Percentiles rank a stretch among this genome's conserved stretches.
Evolutionary conservation across 2,329 filamentous ascomycete species (phyloP).

Genomic region (Nigrospora osmanthi): DNA sequence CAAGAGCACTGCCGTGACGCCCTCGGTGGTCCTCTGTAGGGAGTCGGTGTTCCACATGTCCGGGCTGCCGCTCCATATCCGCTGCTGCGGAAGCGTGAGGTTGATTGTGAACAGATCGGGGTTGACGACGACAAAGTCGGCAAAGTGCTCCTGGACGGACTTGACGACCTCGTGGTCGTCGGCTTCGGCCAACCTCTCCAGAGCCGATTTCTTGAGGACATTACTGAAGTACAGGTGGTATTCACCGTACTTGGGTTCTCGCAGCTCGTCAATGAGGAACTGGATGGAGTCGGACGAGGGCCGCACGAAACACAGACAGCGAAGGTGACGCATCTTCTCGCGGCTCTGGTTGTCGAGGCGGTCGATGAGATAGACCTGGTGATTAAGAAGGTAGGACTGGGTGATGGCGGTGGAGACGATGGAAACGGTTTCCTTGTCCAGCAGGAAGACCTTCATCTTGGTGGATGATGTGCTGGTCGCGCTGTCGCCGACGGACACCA

Average conservation of each 20-base stretch:
- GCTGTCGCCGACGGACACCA: constrained; percentile 78
- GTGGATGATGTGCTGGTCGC: constrained; percentile 59
- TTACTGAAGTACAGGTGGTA: constrained; percentile 98
- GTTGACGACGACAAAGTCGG: constrained; percentile 92
- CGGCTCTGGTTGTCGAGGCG: constrained; percentile 82
- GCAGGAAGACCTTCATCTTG: constrained; percentile 96
- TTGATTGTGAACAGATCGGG: constrained; percentile 84
- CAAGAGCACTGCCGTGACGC: constrained; percentile 73
- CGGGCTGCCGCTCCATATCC: constrained; percentile 73
- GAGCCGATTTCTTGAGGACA: constrained; percentile 89
- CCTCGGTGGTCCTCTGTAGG: constrained; percentile 79
- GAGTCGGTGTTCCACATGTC: constrained; percentile 90
- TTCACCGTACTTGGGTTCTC: constrained; percentile 95
- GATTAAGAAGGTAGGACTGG: constrained; percentile 87
- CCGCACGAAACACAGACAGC: constrained; percentile 87
- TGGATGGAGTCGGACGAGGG: constrained; percentile 92
- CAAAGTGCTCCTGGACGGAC: constrained; percentile 89
- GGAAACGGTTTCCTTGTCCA: constrained; percentile 88
- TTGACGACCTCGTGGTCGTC: constrained; percentile 97
- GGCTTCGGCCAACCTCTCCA: constrained; percentile 89
- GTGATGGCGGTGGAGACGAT: constrained; percentile 94
- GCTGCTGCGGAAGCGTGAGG: constrained; percentile 61
- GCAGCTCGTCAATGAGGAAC: constrained; percentile 85
- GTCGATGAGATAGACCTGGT: constrained; percentile 97
- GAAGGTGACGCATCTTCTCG: constrained; percentile 96